Evolutionary conservation across 768 basidiomycete species (phyloP), one percentile per base, ranked within the genome.

Genomic region (Albatrellus ellisii): DNA sequence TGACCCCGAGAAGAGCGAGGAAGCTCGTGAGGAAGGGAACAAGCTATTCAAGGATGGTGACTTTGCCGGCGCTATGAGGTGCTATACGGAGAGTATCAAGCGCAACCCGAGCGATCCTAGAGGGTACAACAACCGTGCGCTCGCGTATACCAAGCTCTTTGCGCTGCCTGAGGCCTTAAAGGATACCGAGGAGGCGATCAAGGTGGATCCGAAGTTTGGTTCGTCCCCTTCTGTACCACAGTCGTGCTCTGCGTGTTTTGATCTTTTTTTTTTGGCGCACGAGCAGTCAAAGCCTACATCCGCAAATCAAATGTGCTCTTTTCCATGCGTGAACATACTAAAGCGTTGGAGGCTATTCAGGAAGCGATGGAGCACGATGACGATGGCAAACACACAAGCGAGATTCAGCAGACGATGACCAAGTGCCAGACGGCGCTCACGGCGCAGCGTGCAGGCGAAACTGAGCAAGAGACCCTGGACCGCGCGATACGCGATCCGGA

Each of bases 401-500:
- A 99, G 65, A 90, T 98, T 47, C 68, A 76, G 44, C 72, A 75
- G 36, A 80, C 81, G 57, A 77, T 89, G 59, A 55, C 71, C 46
- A 98, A 95, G 68, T 69, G 77, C 51, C 77, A 89, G 52, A 72
- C 75, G 59, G 88, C 87, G 20, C 58, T 91, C 43, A 82, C 77
- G 58, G 67, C 67, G 37, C 78, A 95, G 58, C 77, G 90, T 12
- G 72, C 78, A 15, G 76, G 69, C 32, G 94, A 99, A 65, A 76
- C 77, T 6, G 90, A 97, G 56, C 91, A 98, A 57, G 75, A 99
- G 67, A 88, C 91, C 15, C 66, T 95, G 48, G 73, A 83, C 53
- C 73, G 94, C 39, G 95, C 94, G 6, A 95, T 97, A 92, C 74
- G 89, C 41, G 95, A 99, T 67, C 95, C 95, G 10, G 95, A 95